These are phyloP conservation scores for Salix koriyanagi DNA, from an alignment of 345 rosid genomes.

Conservation along the genomic window DNA sequence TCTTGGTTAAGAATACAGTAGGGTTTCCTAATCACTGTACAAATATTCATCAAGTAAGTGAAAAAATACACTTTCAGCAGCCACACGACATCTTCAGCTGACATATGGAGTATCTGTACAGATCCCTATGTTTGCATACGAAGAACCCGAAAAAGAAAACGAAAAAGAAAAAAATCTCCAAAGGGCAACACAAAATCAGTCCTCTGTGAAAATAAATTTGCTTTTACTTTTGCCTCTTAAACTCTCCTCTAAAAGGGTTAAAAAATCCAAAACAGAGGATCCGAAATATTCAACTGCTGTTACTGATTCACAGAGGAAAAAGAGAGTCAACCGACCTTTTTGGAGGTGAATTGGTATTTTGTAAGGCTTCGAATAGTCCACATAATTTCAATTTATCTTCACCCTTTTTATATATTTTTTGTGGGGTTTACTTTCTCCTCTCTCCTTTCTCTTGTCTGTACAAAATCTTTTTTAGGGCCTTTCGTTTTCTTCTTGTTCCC, in stretches of 20 bases:
- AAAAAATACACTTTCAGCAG: background rate
- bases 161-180: background rate
- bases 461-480: constrained; percentile 3
- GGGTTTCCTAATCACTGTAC: too few species aligned
- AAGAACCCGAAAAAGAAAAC: background rate
- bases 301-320: constrained; percentile 21
- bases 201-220: background rate
- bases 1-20: too few species aligned
- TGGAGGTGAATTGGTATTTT: constrained; percentile 38
- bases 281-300: constrained; percentile 3
- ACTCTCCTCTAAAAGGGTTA: background rate
- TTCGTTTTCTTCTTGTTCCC: constrained; percentile 11
- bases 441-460: background rate
- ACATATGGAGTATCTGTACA: background rate
- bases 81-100: background rate
- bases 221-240: background rate
- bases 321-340: constrained; percentile 66
- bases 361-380: constrained; percentile 81
- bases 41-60: background rate
- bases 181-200: background rate
- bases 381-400: constrained; percentile 45
- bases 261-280: background rate
- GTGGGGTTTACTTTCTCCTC: background rate
- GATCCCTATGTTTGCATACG: background rate
- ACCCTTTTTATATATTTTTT: background rate